Base-by-base conservation (phyloP, 1,284 basidiomycete genomes). In the Crucibulum cyathiforme region DNA sequence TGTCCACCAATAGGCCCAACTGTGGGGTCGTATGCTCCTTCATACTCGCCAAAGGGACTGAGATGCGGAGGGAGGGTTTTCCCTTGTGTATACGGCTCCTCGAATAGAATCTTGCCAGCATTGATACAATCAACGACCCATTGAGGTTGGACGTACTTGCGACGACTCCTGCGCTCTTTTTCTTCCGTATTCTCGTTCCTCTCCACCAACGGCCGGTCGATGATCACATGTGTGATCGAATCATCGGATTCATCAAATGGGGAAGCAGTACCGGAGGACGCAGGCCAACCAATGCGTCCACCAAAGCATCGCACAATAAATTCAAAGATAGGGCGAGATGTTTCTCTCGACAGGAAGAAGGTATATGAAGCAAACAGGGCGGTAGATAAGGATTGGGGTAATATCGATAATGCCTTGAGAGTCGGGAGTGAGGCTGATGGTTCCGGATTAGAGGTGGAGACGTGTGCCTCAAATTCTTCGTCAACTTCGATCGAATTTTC, bases 71-170 rank as follows among this genome's bases (percentile, higher is more conserved):
- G 98, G 48, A 99, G 85, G 2, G 88, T 87, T 67, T 89, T 87
- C 1, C 96, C 98, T 66, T 96, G 96, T 9, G 83, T 85, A 74
- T 99, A 99, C 51, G 87, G 82, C 59, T 92, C 96, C 67, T 96
- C 93, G 1, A 95, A 84, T 37, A 98, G 83, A 58, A 98, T 84
- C 74, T 86, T 94, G 17, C 90, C 88, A 24, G 90, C 86, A 75
- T 99, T 99, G 71, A 98, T 90, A 72, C 93, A 98, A 77, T 99
- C 98, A 38, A 96, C 93, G 35, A 98, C 87, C 97, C 98, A 99
- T 77, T 99, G 98, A 15, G 98, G 98, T 77, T 99, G 98, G 8
- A 99, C 86, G 77, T 93, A 95, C 68, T 94, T 94, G 67, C 96
- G 85, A 72, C 89, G 87, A 54, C 84, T 76, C 36, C 88, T 82